A percentile compares a stretch with the other conserved stretches of the same genome.
Conservation (phyloP, 257 asterid genomes). For the Solanum peruvianum region DNA sequence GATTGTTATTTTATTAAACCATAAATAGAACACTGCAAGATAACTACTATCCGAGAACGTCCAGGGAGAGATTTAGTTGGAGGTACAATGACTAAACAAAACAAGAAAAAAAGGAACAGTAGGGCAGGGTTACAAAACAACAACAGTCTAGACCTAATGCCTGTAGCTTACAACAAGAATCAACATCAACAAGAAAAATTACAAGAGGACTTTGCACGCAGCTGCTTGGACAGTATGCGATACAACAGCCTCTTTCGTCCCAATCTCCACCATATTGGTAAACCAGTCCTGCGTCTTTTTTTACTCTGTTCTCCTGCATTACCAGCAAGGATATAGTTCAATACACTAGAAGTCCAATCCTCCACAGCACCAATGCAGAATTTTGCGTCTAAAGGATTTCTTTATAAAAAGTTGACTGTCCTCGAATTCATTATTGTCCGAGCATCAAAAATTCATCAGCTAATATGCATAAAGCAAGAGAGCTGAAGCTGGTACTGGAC, state of each 20-base stretch:
- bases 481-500: not conserved
- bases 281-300: constrained; percentile 25
- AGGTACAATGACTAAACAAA: not conserved
- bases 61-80: not conserved
- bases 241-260: constrained; percentile 56
- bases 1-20: not conserved
- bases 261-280: constrained; percentile 72
- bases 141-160: not conserved
- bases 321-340: not conserved
- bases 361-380: not conserved
- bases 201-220: constrained; percentile 12
- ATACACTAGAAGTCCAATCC: not conserved
- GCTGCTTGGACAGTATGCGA: constrained; percentile 35
- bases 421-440: not conserved
- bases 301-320: constrained; percentile 40
- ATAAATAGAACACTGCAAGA: not conserved
- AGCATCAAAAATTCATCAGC: not conserved
- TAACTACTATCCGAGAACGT: not conserved
- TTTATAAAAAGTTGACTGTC: not conserved
- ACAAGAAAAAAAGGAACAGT: not conserved
- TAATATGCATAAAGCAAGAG: not conserved
- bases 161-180: not conserved
- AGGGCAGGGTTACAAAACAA: not conserved
- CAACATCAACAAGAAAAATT: constrained; percentile 7
- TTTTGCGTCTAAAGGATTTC: not conserved